Percentiles rank a stretch among this genome's conserved stretches.
Evolutionary conservation across 2,329 filamentous ascomycete species (phyloP).

Genomic region (Colletotrichum australisinense): DNA sequence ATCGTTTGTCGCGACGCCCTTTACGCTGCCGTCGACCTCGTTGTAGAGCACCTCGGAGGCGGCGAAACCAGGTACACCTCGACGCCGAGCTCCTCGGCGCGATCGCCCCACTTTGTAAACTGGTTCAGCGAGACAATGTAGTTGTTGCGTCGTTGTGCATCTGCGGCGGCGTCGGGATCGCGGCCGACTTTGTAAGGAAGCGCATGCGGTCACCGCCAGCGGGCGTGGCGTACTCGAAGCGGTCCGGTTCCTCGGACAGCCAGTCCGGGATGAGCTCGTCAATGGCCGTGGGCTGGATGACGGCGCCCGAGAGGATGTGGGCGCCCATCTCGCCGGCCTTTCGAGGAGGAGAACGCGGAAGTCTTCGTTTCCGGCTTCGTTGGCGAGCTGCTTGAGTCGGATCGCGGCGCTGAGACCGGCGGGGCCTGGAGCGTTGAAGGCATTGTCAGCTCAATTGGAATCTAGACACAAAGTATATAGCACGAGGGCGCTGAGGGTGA

Average conservation of each 20-base stretch:
- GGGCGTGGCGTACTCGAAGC: conserved; percentile 89
- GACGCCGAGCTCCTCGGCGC: conserved; percentile 95
- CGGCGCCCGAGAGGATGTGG: conserved; percentile 95
- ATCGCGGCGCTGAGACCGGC: conserved; percentile 94
- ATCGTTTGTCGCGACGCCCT: conserved; percentile 96
- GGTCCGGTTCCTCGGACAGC: conserved; percentile 84
- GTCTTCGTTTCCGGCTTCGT: conserved; percentile 93
- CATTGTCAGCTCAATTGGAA: neutral
- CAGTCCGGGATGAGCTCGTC: conserved; percentile 94
- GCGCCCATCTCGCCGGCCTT: conserved; percentile 93
- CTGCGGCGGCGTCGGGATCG: conserved; percentile 90
- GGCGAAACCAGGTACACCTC: conserved; percentile 96
- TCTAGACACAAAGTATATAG: neutral
- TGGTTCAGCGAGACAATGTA: conserved; percentile 97
- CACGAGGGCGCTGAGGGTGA: conserved; percentile 12
- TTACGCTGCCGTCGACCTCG: conserved; percentile 81
- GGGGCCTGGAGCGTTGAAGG: conserved; percentile 66
- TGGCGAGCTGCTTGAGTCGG: conserved; percentile 93
- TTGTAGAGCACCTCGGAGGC: conserved; percentile 93
- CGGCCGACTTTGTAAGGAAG: conserved; percentile 84
- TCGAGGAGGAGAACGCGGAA: conserved; percentile 94
- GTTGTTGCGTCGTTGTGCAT: conserved; percentile 99
- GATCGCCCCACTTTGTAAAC: conserved; percentile 92
- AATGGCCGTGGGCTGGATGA: conserved; percentile 89
- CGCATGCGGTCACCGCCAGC: conserved; percentile 90